Conservation (phyloP, 1,284 basidiomycete genomes). For the Cryptococcus neoformans region DNA sequence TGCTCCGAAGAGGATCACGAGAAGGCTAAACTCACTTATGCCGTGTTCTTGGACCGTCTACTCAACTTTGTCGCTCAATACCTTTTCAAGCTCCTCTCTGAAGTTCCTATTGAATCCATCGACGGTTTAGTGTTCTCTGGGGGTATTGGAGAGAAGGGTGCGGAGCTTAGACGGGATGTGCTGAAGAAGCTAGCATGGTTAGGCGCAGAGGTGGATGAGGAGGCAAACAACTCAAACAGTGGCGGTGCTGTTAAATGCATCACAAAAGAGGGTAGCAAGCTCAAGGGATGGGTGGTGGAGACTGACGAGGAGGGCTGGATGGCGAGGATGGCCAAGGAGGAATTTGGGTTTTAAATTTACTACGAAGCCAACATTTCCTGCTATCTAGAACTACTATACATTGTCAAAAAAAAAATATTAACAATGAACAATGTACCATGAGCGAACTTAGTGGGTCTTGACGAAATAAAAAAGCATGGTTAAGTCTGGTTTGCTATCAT, state of each 20-base stretch:
- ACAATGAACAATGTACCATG: too few relatives aligned
- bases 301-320: constrained; percentile 54
- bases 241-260: constrained; percentile 46
- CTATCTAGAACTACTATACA: too few relatives aligned
- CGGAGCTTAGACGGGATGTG: constrained; percentile 60
- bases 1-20: constrained; percentile 35
- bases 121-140: constrained; percentile 82
- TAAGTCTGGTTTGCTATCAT: too few relatives aligned
- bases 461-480: too few relatives aligned
- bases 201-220: constrained; percentile 57
- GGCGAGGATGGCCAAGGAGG: constrained; percentile 35
- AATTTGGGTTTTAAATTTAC: constrained; percentile 28
- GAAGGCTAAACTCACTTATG: constrained; percentile 60
- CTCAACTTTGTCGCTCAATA: constrained; percentile 69
- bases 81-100: constrained; percentile 62
- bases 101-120: constrained; percentile 50
- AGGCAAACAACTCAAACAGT: constrained; percentile 46
- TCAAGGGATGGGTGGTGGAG: constrained; percentile 52
- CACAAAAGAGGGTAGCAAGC: constrained; percentile 38
- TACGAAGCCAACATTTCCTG: too few relatives aligned
- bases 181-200: constrained; percentile 58
- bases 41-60: constrained; percentile 70
- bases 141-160: constrained; percentile 75
- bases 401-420: too few relatives aligned
- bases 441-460: too few relatives aligned